Evolutionary conservation across 148 eudicot species (phyloP), one percentile per base, ranked within the genome.

Genomic region (Cornus controversa): DNA sequence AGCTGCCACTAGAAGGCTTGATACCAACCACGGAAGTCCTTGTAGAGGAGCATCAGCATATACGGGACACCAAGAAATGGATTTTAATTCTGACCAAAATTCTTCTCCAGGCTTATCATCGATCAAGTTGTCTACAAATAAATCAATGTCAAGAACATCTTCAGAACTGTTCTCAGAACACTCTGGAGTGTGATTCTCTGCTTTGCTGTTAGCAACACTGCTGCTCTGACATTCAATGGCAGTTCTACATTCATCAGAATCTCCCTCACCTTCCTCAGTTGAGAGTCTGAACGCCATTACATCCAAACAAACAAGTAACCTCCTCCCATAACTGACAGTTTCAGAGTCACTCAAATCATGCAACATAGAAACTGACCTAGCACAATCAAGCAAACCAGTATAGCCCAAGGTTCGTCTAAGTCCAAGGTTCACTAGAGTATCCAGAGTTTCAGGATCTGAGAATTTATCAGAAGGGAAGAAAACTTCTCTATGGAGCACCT

Each of bases 351-450:
- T 81, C 69, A 85, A 82, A 82, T 89, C 96, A 86, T 91, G 86
- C 73, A 90, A 80, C 87, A 91, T 83, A 57, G 98, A 88, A 18
- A 93, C 91, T 68, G 99, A 90, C 77, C 87, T 88, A 22, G 99
- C 99, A 86, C 93, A 91, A 80, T 96, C 99, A 73, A 93, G 91
- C 87, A 96, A 81, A 80, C 94, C 99, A 80, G 82, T 69, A 83
- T 80, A 85, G 76, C 85, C 87, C 81, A 96, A 88, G 75, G 76
- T 85, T 80, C 92, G 92, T 81, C 80, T 82, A 78, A 96, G 84
- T 72, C 99, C 99, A 83, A 96, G 83, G 50, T 86, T 85, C 68
- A 86, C 84, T 70, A 96, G 78, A 80, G 83, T 88, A 75, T 90
- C 95, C 84, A 96, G 80, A 80, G 83, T 89, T 78, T 86, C 92